Evolutionary conservation across 345 rosid genomes (phyloP).

Genomic region (Salix purpurea): DNA sequence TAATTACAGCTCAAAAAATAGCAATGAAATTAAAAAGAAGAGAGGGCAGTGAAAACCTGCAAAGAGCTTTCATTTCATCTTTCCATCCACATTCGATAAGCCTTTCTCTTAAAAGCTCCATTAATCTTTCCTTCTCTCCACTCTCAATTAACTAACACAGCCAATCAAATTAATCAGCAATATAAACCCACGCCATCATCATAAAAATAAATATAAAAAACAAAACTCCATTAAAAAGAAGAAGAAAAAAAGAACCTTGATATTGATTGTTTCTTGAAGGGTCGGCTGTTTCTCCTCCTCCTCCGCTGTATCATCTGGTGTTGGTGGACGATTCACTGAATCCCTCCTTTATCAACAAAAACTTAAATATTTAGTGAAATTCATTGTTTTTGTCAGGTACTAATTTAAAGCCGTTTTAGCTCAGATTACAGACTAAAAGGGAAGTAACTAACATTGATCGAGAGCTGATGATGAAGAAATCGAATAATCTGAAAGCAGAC

Average conservation of each 20-base stretch:
- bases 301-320: conserved; percentile 43
- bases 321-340: conserved; percentile 61
- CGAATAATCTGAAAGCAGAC: background rate
- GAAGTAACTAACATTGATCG: background rate
- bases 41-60: conserved; percentile 50
- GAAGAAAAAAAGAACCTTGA: conserved; percentile 40
- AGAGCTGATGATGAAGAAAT: background rate
- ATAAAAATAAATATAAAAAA: background rate
- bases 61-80: conserved; percentile 72
- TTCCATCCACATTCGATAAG: conserved; percentile 80
- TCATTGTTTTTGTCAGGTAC: background rate
- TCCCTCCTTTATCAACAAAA: conserved; percentile 39
- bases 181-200: background rate
- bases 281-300: conserved; percentile 37
- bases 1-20: background rate
- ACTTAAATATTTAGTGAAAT: background rate
- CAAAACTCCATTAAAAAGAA: background rate
- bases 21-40: background rate
- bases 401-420: background rate
- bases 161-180: background rate
- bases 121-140: conserved; percentile 64
- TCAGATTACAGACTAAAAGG: background rate
- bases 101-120: conserved; percentile 70
- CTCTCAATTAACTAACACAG: conserved; percentile 52
- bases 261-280: conserved; percentile 55